These are phyloP conservation scores for Pythium aristosporum DNA, from an alignment of 352 stramenopile species.

Conservation along the genomic window DNA sequence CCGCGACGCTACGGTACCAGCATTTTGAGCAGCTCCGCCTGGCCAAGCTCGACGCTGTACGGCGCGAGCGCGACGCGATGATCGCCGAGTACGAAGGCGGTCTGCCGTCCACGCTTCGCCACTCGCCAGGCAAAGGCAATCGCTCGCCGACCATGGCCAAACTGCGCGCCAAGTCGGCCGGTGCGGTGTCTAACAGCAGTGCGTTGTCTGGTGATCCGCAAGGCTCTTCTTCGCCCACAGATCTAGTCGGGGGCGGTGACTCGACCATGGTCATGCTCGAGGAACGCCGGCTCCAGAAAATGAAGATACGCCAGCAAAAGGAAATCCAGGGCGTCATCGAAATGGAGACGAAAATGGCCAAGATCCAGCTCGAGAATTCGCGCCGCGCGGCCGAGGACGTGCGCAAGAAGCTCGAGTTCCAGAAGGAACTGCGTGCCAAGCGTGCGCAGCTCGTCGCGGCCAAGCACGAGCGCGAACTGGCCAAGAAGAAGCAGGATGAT, in stretches of 20 bases:
- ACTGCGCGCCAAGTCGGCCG: conserved; percentile 12
- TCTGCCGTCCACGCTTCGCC: conserved; percentile 1
- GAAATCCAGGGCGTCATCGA: conserved; percentile 78
- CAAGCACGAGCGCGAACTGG: conserved; percentile 62
- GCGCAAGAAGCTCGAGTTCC: conserved; percentile 55
- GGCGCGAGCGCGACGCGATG: conserved; percentile 55
- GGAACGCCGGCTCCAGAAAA: conserved; percentile 54
- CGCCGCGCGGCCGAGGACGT: conserved; percentile 49
- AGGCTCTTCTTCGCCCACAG: conserved; percentile 22
- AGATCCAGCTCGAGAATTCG: conserved; percentile 64
- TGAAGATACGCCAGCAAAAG: conserved; percentile 69
- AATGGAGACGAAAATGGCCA: conserved; percentile 70
- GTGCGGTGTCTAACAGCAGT: background rate
- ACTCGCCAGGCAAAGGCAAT: conserved; percentile 18
- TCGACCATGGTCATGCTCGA: conserved; percentile 69
- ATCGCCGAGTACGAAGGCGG: conserved; percentile 29
- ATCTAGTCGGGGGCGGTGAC: conserved; percentile 22
- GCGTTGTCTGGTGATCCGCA: conserved; percentile 4
- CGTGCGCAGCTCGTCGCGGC: conserved; percentile 45
- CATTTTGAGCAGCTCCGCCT: conserved; percentile 71
- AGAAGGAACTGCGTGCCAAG: conserved; percentile 48
- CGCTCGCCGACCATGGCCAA: conserved; percentile 10
- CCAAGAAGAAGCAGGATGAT: conserved; percentile 65
- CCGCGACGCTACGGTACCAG: conserved; percentile 62
- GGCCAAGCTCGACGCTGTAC: conserved; percentile 57